A percentile compares a stretch with the other conserved stretches of the same genome.
These are phyloP conservation scores for Kodamaea sp. DNA, from an alignment of 1,139 yeast species.

Conservation along the genomic window DNA sequence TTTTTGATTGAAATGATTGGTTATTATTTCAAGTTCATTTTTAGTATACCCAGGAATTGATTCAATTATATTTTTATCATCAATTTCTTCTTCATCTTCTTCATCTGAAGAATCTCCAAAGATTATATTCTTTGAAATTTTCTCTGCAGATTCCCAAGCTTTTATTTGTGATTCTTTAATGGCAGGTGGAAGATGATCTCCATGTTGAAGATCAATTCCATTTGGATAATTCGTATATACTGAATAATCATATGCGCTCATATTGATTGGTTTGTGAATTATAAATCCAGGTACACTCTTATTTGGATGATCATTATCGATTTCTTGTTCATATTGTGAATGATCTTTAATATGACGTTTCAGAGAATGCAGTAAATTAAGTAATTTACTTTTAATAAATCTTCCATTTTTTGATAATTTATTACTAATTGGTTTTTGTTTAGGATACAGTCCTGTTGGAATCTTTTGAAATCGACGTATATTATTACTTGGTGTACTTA, in stretches of 20 bases:
- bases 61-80: slow-evolving; percentile 15
- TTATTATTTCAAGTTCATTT: slow-evolving; percentile 30
- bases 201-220: slow-evolving; percentile 19
- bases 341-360: slow-evolving; percentile 9
- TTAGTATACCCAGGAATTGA: slow-evolving; percentile 43
- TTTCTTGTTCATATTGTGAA: not conserved
- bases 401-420: slow-evolving; percentile 15
- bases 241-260: slow-evolving; percentile 22
- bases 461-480: slow-evolving; percentile 18
- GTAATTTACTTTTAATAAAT: slow-evolving; percentile 19
- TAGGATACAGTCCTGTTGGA: slow-evolving; percentile 6
- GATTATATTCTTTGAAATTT: slow-evolving; percentile 33
- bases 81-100: slow-evolving; percentile 15
- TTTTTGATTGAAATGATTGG: slow-evolving; percentile 13
- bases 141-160: slow-evolving; percentile 49
- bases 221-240: slow-evolving; percentile 22
- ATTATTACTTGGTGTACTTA: slow-evolving; percentile 26
- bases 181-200: slow-evolving; percentile 19
- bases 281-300: slow-evolving; percentile 16
- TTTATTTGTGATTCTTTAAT: slow-evolving; percentile 35
- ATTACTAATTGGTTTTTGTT: slow-evolving; percentile 10
- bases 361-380: slow-evolving; percentile 23
- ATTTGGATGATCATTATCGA: slow-evolving; percentile 13
- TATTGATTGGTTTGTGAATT: slow-evolving; percentile 18
- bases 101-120: slow-evolving; percentile 31